phyloP scores from a whole-genome alignment of 805 yeast genomes.

The Saturnispora bothae region DNA sequence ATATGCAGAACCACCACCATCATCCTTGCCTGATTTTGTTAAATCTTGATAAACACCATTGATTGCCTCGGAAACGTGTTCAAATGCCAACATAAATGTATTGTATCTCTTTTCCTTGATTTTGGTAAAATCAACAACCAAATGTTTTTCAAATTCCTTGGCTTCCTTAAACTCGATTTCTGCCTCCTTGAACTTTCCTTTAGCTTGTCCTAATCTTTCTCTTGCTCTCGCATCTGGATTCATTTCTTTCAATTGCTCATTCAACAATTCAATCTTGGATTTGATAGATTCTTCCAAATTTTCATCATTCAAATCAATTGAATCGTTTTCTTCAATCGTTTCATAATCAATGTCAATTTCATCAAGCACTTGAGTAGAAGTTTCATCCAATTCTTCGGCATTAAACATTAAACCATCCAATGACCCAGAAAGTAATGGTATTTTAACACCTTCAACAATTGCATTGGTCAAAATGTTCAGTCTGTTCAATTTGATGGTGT shows the following conservation, averaged over 20 bases:
- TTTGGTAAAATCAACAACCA: constrained; percentile 45
- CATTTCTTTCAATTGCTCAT: constrained; percentile 33
- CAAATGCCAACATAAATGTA: constrained; percentile 60
- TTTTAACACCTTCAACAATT: constrained; percentile 54
- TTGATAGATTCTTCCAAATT: constrained; percentile 17
- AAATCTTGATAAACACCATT: constrained; percentile 77
- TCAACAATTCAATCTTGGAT: constrained; percentile 25
- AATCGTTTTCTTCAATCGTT: constrained; percentile 38
- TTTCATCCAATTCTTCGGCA: constrained; percentile 25
- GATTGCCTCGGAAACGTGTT: constrained; percentile 62
- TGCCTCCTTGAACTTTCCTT: constrained; percentile 44
- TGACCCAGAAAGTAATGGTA: constrained; percentile 56
- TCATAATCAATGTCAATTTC: constrained; percentile 46
- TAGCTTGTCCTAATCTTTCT: constrained; percentile 64
- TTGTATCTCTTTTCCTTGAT: constrained; percentile 51
- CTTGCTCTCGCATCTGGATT: constrained; percentile 79
- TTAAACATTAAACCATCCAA: constrained; percentile 47
- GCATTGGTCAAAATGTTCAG: constrained; percentile 55
- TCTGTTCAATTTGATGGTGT: constrained; percentile 45
- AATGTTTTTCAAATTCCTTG: constrained; percentile 47
- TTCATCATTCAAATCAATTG: constrained; percentile 35
- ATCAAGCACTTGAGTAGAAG: constrained; percentile 28
- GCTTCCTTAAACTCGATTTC: constrained; percentile 57
- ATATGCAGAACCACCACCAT: constrained; percentile 93
- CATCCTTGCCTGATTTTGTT: constrained; percentile 56